Percentiles rank a stretch among this genome's conserved stretches.
Evolutionary conservation across 2,329 filamentous ascomycete species (phyloP).

Genomic region (Fusarium napiforme): DNA sequence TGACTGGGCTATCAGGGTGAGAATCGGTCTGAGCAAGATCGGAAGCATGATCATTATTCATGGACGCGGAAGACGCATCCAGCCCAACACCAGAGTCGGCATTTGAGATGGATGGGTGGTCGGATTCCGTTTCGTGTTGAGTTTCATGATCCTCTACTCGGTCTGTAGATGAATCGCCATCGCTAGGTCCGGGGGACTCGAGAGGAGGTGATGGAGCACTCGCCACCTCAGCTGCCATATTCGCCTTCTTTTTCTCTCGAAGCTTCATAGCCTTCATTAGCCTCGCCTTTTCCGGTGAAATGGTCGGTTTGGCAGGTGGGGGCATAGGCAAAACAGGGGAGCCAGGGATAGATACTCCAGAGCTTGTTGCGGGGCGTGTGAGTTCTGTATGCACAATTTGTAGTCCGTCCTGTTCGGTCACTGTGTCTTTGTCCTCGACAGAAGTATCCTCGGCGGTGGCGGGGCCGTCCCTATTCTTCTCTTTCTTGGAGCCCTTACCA

Average conservation of each 20-base stretch:
- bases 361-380: constrained; percentile 57
- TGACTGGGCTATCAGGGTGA: constrained; percentile 66
- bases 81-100: constrained; percentile 67
- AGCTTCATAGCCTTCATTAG: constrained; percentile 95
- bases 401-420: constrained; percentile 50
- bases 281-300: constrained; percentile 89
- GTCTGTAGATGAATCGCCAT: constrained; percentile 38
- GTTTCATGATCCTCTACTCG: constrained; percentile 38
- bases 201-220: constrained; percentile 32
- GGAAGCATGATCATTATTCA: constrained; percentile 58
- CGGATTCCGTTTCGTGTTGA: constrained; percentile 37
- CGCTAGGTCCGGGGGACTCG: constrained; percentile 31
- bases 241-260: constrained; percentile 77
- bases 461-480: constrained; percentile 45
- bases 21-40: constrained; percentile 65
- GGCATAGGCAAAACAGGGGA: constrained; percentile 52
- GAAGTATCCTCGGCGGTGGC: constrained; percentile 50
- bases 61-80: constrained; percentile 55
- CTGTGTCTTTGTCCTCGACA: constrained; percentile 51
- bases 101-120: constrained; percentile 53
- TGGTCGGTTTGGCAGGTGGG: constrained; percentile 59
- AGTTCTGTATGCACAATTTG: constrained; percentile 37
- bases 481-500: constrained; percentile 66
- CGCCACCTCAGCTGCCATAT: constrained; percentile 44
- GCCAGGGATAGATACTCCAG: constrained; percentile 57